phyloP scores from a whole-genome alignment of 2,329 filamentous ascomycete genomes.

The Fusarium clavum region DNA sequence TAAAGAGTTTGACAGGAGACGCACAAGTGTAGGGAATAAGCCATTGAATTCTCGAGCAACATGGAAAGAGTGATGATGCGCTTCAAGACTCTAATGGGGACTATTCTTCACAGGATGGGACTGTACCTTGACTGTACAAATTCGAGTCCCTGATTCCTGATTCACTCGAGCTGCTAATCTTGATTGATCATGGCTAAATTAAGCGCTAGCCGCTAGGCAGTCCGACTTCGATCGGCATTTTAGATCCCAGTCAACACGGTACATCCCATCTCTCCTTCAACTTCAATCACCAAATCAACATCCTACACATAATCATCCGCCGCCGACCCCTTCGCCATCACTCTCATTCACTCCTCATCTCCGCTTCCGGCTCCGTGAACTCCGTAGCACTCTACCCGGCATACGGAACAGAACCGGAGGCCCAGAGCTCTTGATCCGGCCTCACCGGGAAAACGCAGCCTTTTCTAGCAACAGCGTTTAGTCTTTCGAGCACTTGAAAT shows the following conservation, averaged over 20 bases:
- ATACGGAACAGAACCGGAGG: constrained; percentile 19
- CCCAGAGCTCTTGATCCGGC: constrained; percentile 2
- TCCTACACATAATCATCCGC: neutral
- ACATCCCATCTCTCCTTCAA: constrained; percentile 20
- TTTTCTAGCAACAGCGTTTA: neutral
- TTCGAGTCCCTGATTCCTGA: neutral
- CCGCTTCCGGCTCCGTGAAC: constrained; percentile 14
- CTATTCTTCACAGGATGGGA: neutral
- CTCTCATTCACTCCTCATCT: neutral
- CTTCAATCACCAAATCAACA: constrained; percentile 20
- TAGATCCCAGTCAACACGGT: constrained; percentile 1
- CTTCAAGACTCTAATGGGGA: neutral
- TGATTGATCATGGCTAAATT: constrained; percentile 31
- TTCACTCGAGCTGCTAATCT: neutral
- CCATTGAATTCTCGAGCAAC: neutral
- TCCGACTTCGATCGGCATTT: constrained; percentile 18
- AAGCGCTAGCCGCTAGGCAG: constrained; percentile 28
- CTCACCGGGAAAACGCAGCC: constrained; percentile 1
- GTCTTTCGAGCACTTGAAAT: neutral
- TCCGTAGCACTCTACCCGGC: constrained; percentile 16
- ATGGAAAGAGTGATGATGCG: neutral
- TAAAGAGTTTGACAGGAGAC: neutral
- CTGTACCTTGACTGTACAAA: neutral
- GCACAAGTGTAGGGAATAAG: neutral
- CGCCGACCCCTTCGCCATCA: neutral